Conservation (phyloP, 73 alveolate species). For the Tetrahymena thermophila region DNA sequence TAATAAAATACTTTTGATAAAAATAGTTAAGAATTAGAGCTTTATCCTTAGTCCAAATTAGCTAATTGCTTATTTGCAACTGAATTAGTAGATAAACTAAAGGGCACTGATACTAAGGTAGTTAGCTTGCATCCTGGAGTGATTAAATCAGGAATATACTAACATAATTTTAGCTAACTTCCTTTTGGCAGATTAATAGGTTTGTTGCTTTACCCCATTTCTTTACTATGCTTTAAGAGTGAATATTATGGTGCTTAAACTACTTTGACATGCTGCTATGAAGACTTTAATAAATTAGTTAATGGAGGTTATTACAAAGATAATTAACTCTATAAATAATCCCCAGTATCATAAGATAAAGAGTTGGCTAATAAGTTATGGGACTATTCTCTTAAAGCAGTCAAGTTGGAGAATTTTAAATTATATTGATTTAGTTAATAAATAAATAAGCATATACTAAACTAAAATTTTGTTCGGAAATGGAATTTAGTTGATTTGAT, state of each 20-base stretch:
- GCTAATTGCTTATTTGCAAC: constrained; percentile 37
- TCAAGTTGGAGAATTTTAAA: not conserved
- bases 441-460: not conserved
- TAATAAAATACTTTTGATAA: not conserved
- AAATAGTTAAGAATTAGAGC: not conserved
- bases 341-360: not conserved
- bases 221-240: not conserved
- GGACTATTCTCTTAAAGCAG: not conserved
- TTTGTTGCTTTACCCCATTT: not conserved
- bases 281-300: not conserved
- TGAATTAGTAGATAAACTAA: constrained; percentile 36
- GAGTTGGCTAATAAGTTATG: not conserved
- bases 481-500: too few relatives aligned
- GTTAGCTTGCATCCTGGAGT: constrained; percentile 59
- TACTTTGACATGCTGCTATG: not conserved
- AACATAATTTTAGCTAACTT: not conserved
- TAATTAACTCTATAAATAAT: not conserved
- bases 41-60: constrained; percentile 6
- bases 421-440: not conserved
- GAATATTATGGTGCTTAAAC: not conserved
- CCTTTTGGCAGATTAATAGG: not conserved
- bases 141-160: constrained; percentile 21
- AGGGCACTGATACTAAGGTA: constrained; percentile 44
- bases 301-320: not conserved
- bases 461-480: too few relatives aligned